phyloP scores from a whole-genome alignment of 306 rosid genomes.

The Trichosanthes truncata region DNA sequence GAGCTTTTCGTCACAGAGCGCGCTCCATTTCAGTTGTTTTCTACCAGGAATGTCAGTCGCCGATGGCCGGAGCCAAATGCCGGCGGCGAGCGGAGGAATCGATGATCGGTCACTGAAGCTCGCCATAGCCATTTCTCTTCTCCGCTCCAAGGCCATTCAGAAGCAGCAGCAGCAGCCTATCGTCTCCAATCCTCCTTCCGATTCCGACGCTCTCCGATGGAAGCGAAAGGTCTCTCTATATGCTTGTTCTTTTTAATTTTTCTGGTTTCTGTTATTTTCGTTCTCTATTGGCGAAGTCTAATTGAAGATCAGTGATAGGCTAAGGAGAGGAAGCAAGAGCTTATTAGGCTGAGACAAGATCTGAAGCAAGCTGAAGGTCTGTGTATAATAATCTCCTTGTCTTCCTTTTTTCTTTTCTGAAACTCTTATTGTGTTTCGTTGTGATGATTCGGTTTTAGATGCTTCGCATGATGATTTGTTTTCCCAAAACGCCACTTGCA shows the following conservation, averaged over 20 bases:
- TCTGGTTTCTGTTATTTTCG: not conserved
- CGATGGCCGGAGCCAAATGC: constrained; percentile 1
- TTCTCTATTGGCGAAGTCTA: not conserved
- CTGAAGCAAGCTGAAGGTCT: constrained; percentile 73
- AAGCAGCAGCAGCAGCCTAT: not conserved
- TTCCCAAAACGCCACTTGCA: constrained; percentile 69
- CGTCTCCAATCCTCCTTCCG: constrained; percentile 21
- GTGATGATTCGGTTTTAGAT: constrained; percentile 28
- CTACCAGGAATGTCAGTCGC: constrained; percentile 28
- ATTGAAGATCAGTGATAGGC: constrained; percentile 37
- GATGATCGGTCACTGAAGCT: constrained; percentile 54
- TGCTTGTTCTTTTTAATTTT: not conserved
- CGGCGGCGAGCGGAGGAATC: constrained; percentile 2
- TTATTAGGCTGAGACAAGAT: constrained; percentile 62
- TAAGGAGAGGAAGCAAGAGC: constrained; percentile 78
- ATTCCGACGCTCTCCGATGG: constrained; percentile 74
- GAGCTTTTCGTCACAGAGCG: not conserved
- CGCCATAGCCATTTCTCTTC: constrained; percentile 71
- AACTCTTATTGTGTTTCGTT: not conserved
- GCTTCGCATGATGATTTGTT: constrained; percentile 55
- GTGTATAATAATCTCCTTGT: constrained; percentile 15
- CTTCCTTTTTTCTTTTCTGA: not conserved
- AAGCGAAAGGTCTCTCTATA: constrained; percentile 62
- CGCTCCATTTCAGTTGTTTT: not conserved
- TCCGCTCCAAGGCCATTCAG: constrained; percentile 49